Evolutionary conservation across 2,329 filamentous ascomycete genomes (phyloP).

Genomic region (Aschersonia sp.): DNA sequence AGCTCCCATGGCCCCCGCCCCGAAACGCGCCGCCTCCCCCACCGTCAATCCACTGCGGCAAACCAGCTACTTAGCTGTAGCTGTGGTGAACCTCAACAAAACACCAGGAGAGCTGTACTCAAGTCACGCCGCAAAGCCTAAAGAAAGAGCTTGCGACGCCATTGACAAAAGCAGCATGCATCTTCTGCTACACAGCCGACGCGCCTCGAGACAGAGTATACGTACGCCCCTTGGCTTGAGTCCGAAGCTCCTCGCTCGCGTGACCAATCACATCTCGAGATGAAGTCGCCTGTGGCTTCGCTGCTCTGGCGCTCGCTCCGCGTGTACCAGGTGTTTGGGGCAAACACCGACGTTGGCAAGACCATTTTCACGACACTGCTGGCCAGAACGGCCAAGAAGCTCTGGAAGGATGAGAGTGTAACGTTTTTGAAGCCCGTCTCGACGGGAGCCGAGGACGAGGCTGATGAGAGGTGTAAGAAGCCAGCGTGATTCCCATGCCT

Average conservation of each 20-base stretch:
- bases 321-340: constrained; percentile 64
- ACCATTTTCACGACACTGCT: constrained; percentile 65
- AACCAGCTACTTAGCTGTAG: background rate
- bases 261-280: background rate
- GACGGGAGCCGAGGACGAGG: constrained; percentile 54
- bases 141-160: too few relatives aligned
- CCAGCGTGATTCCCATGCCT: background rate
- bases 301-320: constrained; percentile 55
- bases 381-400: constrained; percentile 41
- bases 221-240: too few relatives aligned
- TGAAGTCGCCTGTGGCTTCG: constrained; percentile 33
- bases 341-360: constrained; percentile 77
- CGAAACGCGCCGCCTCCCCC: background rate
- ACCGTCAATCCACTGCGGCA: background rate
- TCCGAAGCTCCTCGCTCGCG: too few relatives aligned
- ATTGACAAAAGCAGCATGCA: too few relatives aligned
- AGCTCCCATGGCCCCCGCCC: too few relatives aligned
- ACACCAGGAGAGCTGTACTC: background rate
- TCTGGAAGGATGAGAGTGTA: constrained; percentile 30
- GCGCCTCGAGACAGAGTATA: too few relatives aligned
- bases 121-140: too few relatives aligned
- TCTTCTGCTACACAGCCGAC: too few relatives aligned
- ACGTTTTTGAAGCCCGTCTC: constrained; percentile 71
- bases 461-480: constrained; percentile 49
- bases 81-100: constrained; percentile 4